These are phyloP conservation scores for Globisporangium iwayamae DNA, from an alignment of 352 stramenopile species.

Conservation along the genomic window DNA sequence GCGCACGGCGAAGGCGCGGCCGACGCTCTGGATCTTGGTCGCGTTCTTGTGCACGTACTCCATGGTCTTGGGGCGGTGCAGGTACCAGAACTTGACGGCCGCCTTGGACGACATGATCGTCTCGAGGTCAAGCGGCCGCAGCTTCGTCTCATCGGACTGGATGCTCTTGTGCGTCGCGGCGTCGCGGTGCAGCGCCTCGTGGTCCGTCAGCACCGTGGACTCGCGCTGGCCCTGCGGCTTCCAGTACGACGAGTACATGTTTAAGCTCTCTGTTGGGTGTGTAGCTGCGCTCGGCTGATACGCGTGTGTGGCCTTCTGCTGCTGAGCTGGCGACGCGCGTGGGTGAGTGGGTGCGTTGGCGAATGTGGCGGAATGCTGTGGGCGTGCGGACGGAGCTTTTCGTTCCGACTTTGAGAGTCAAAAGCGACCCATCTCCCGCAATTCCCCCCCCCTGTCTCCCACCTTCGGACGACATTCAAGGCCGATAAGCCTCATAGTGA, in stretches of 20 bases:
- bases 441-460: not conserved
- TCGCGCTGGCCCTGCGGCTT: conserved; percentile 70
- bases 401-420: conserved; percentile 8
- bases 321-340: not conserved
- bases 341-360: not conserved
- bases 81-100: conserved; percentile 88
- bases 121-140: conserved; percentile 80
- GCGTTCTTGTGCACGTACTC: conserved; percentile 88
- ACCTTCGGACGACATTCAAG: conserved; percentile 5
- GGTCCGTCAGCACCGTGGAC: conserved; percentile 73
- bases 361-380: not conserved
- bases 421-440: conserved; percentile 1
- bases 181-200: conserved; percentile 81
- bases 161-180: conserved; percentile 68
- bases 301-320: not conserved
- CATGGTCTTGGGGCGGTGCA: conserved; percentile 88
- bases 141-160: conserved; percentile 76
- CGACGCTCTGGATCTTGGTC: conserved; percentile 82
- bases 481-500: not conserved
- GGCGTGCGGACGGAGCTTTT: not conserved
- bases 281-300: not conserved
- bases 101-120: conserved; percentile 87
- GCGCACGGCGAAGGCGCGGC: conserved; percentile 73
- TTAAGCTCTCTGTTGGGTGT: not conserved
- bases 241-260: conserved; percentile 88